Base-by-base conservation (phyloP, 441 rosid genomes). In the Gossypium gossypioides region DNA sequence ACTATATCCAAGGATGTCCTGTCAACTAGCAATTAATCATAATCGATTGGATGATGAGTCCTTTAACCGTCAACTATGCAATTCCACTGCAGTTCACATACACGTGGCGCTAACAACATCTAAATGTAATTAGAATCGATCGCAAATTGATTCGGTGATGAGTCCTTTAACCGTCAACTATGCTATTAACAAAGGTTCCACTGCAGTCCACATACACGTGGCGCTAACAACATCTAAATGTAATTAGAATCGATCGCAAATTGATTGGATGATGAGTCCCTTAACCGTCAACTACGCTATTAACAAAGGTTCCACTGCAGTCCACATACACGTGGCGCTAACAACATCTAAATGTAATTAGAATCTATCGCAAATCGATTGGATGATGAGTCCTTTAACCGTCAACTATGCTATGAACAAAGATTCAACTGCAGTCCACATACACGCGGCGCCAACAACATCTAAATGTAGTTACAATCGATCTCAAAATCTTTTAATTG, bases 291-390 rank as follows among this genome's bases (percentile, higher is more conserved):
- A 40, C 37, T 22, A 37, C 16, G 44, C 55, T n/a, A 50, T 15
- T 25, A 62, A 21, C 15, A 6, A 46, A 4, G 8, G 19, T 21
- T 40, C 46, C 25, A 16, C 59, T 18, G 15, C 25, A n/a, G 16
- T 48, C 40, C 25, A 10, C 19, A 32, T 52, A 24, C 64, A 51
- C 22, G n/a, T 21, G 76, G 19, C 10, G 18, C 32, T 40, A 37
- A 1, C 42, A 57, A 0, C 42, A 57, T 7, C 25, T 67, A 66
- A 76, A 76, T 48, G 61, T 25, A 51, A 46, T 52, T 63, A 55
- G 29, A 55, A 3, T 21, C 12, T 13, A 9, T 55, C 60, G 9
- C 60, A 8, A 55, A 55, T 55, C 29, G 13, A 54, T 54, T 24
- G 0, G 60, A 21, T 55, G 60, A 55, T 21, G 60, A 55, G 24